These are phyloP conservation scores for Pyrenochaeta sp. DNA, from an alignment of 2,329 filamentous ascomycete species.

Conservation along the genomic window DNA sequence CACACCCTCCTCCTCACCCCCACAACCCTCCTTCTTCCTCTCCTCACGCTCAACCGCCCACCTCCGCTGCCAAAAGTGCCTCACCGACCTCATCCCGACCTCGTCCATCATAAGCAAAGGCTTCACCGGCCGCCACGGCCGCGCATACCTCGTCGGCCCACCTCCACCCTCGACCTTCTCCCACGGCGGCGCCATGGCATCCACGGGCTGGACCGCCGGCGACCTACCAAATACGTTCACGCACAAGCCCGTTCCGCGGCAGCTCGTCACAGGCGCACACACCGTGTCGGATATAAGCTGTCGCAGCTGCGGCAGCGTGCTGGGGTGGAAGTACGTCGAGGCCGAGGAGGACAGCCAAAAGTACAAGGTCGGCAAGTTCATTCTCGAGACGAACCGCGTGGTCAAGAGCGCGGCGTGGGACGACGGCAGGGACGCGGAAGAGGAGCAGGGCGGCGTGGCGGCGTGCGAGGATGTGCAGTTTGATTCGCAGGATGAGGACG, in stretches of 20 bases:
- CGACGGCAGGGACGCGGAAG: conserved; percentile 34
- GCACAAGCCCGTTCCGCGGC: conserved; percentile 63
- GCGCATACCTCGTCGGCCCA: conserved; percentile 68
- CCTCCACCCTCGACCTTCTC: conserved; percentile 39
- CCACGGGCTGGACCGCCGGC: conserved; percentile 25
- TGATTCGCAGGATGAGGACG: conserved; percentile 71
- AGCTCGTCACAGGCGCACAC: conserved; percentile 69
- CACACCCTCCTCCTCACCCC: conserved; percentile 30
- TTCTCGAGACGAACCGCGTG: conserved; percentile 67
- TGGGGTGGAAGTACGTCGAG: conserved; percentile 71
- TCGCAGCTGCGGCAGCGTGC: conserved; percentile 60
- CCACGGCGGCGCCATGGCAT: conserved; percentile 5
- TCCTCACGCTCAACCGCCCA: conserved; percentile 55
- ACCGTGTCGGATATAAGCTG: conserved; percentile 69
- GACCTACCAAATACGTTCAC: conserved; percentile 66
- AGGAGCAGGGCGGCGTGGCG: conserved; percentile 5
- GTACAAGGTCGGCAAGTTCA: conserved; percentile 73
- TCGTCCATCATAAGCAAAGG: conserved; percentile 69
- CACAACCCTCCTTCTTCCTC: conserved; percentile 35
- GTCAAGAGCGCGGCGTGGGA: conserved; percentile 63
- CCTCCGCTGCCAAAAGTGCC: conserved; percentile 66
- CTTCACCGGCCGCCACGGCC: conserved; percentile 70
- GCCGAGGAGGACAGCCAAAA: conserved; percentile 67
- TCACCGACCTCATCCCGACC: conserved; percentile 65
- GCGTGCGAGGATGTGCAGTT: conserved; percentile 60